Conservation (phyloP, 768 basidiomycete genomes). For the Russula sp. region DNA sequence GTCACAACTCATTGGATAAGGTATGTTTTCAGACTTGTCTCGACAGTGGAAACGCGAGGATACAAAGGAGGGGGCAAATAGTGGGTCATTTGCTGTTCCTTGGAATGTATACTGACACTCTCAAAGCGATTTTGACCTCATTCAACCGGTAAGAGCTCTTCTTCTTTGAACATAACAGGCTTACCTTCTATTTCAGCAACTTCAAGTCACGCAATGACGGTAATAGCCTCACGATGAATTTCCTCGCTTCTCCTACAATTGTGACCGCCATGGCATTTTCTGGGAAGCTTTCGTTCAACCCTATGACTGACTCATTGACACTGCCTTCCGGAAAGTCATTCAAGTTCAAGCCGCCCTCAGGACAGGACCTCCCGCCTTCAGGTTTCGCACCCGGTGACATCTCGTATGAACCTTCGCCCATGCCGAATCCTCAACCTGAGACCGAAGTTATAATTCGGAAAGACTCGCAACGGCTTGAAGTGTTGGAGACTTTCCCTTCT, state of each 20-base stretch:
- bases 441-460: slow-evolving; percentile 71
- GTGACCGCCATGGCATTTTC: slow-evolving; percentile 98
- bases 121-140: slow-evolving; percentile 84
- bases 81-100: slow-evolving; percentile 32
- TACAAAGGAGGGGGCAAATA: slow-evolving; percentile 84
- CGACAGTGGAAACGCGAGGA: slow-evolving; percentile 87
- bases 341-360: slow-evolving; percentile 77
- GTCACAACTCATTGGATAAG: slow-evolving; percentile 2
- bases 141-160: slow-evolving; percentile 68
- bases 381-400: slow-evolving; percentile 74
- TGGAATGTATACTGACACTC: slow-evolving; percentile 4
- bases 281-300: slow-evolving; percentile 90
- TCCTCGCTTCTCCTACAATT: slow-evolving; percentile 92
- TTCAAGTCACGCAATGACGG: slow-evolving; percentile 97
- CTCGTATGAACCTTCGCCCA: slow-evolving; percentile 71
- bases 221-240: slow-evolving; percentile 92
- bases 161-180: neutral
- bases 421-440: slow-evolving; percentile 67
- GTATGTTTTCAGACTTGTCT: neutral
- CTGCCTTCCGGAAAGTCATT: slow-evolving; percentile 69
- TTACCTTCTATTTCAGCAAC: slow-evolving; percentile 36
- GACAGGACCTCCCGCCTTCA: slow-evolving; percentile 71
- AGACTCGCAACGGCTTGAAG: slow-evolving; percentile 78
- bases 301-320: slow-evolving; percentile 64
- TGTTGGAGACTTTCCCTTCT: slow-evolving; percentile 76